Conservation (phyloP, 306 rosid species). For the Amphicarpaea edgeworthii region DNA sequence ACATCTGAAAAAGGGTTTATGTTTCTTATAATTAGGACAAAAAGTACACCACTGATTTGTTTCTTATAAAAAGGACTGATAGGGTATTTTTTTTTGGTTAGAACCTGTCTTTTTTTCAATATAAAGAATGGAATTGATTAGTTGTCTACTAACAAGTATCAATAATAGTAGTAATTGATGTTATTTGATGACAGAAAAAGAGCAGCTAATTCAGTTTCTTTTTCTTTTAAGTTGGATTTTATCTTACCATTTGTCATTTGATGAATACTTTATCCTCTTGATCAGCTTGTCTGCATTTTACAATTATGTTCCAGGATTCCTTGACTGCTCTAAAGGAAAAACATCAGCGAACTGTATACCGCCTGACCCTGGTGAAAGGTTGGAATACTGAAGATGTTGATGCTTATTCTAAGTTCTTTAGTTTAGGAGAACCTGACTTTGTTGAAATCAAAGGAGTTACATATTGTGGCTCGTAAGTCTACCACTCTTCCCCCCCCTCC, state of each 20-base stretch:
- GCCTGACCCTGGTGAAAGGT: slow-evolving; percentile 93
- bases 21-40: not conserved
- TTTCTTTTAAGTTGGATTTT: not conserved
- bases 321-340: slow-evolving; percentile 80
- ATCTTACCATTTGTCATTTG: slow-evolving; percentile 27
- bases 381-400: slow-evolving; percentile 94
- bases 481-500: not conserved
- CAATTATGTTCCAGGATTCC: slow-evolving; percentile 73
- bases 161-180: not conserved
- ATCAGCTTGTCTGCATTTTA: slow-evolving; percentile 37
- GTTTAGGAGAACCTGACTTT: slow-evolving; percentile 88
- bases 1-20: too few relatives aligned
- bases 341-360: slow-evolving; percentile 97
- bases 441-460: slow-evolving; percentile 99
- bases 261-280: slow-evolving; percentile 23
- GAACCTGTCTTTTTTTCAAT: not conserved
- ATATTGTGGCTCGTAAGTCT: slow-evolving; percentile 93
- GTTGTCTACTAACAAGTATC: not conserved
- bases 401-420: slow-evolving; percentile 85
- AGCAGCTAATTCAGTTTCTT: not conserved
- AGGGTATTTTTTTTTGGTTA: not conserved
- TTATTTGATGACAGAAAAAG: slow-evolving; percentile 1
- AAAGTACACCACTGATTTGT: too few relatives aligned
- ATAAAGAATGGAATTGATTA: not conserved
- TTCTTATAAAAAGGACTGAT: not conserved